phyloP scores from a whole-genome alignment of 2,329 filamentous ascomycete species.

The Pyricularia pennisetigena region DNA sequence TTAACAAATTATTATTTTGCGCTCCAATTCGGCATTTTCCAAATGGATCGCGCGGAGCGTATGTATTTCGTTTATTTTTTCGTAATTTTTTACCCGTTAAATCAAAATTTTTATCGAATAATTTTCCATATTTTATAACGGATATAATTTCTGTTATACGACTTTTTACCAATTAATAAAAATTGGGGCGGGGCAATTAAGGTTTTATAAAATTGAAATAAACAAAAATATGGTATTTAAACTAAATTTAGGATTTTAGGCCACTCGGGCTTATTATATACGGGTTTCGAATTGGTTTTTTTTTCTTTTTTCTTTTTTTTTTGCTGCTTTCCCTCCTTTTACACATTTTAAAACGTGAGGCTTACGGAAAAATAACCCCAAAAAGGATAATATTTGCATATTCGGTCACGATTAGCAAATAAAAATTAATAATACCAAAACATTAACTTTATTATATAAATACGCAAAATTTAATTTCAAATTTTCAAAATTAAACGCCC shows the following conservation, averaged over 20 bases:
- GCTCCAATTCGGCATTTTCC: not conserved
- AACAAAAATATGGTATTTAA: not conserved
- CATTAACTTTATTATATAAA: not conserved
- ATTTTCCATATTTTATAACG: not conserved
- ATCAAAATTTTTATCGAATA: not conserved
- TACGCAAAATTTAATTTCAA: not conserved
- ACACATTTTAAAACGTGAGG: not conserved
- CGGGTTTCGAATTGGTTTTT: not conserved
- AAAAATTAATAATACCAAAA: not conserved
- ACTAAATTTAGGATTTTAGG: not conserved
- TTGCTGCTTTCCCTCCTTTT: not conserved
- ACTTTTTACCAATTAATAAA: not conserved
- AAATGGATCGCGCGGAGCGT: not conserved
- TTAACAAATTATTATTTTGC: not conserved
- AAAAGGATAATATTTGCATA: not conserved
- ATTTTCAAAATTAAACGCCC: not conserved
- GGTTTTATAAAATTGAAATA: not conserved
- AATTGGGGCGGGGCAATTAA: not conserved
- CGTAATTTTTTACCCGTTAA: not conserved
- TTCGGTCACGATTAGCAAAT: too few relatives aligned
- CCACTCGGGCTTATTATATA: not conserved
- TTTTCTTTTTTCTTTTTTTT: not conserved
- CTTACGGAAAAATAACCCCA: not conserved
- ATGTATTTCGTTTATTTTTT: not conserved
- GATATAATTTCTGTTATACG: not conserved